Percentiles rank a stretch among this genome's conserved stretches.
Evolutionary conservation across 108 stramenopile species (phyloP).

Genomic region (Cyclotella baltica): DNA sequence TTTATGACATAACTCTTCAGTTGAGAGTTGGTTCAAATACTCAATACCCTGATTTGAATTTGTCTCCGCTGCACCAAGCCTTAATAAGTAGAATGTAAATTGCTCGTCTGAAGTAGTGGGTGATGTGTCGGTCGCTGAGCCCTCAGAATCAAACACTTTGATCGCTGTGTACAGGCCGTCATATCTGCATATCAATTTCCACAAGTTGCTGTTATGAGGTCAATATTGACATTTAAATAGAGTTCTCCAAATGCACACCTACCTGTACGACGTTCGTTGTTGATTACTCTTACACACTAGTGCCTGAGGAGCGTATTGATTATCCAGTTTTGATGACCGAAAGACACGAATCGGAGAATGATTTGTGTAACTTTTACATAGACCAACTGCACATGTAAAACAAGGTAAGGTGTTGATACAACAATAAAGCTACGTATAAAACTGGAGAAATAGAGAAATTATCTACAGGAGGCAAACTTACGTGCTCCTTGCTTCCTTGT

Average conservation of each 20-base stretch:
- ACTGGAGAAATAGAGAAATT: neutral
- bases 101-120: conserved; percentile 25
- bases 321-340: conserved; percentile 42
- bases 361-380: conserved; percentile 25
- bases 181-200: conserved; percentile 25
- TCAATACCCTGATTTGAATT: neutral
- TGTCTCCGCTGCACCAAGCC: conserved; percentile 1
- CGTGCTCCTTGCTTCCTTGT: conserved; percentile 33
- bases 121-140: neutral
- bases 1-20: neutral
- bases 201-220: neutral
- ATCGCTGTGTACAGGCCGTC: conserved; percentile 49
- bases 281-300: neutral
- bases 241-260: neutral
- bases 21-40: neutral
- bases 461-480: neutral
- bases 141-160: conserved; percentile 16
- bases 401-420: neutral
- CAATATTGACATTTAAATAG: neutral
- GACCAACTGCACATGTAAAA: conserved; percentile 16
- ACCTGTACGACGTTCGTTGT: conserved; percentile 34
- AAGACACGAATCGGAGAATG: conserved; percentile 43
- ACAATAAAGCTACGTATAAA: neutral
- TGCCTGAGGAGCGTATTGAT: conserved; percentile 29
- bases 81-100: conserved; percentile 39